Conservation (phyloP, 2,329 filamentous ascomycete genomes). For the Rutstroemia sp. region DNA sequence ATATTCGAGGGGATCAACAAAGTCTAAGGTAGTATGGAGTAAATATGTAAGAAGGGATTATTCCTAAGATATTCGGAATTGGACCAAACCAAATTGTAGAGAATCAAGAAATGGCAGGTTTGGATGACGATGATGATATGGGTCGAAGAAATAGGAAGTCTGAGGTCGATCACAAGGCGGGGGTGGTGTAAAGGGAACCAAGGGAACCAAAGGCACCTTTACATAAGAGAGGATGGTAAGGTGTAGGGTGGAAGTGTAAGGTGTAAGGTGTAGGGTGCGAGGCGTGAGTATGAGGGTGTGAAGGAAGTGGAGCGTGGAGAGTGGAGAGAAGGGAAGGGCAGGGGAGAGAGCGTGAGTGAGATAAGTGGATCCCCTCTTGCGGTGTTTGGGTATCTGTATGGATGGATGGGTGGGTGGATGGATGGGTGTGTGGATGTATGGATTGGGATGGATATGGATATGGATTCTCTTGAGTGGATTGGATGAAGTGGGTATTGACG, state of each 20-base stretch:
- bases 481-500: too few species aligned
- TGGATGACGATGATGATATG: neutral
- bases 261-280: too few species aligned
- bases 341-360: too few species aligned
- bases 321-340: too few species aligned
- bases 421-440: too few species aligned
- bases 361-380: too few species aligned
- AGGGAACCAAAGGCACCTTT: neutral
- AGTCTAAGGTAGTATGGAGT: neutral
- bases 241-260: neutral
- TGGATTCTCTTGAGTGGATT: too few species aligned
- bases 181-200: neutral
- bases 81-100: neutral
- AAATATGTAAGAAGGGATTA: neutral
- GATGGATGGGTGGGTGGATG: too few species aligned
- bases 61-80: neutral
- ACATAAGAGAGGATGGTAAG: neutral
- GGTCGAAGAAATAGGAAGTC: constrained; percentile 17
- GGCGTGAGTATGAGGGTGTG: too few species aligned
- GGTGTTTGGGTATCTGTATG: too few species aligned
- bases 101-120: constrained; percentile 8
- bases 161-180: constrained; percentile 20
- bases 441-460: too few species aligned
- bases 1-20: neutral
- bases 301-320: too few species aligned